Percentiles rank a stretch among this genome's conserved stretches.
Evolutionary conservation across 345 rosid species (phyloP).

Genomic region (Stellera chamaejasme): DNA sequence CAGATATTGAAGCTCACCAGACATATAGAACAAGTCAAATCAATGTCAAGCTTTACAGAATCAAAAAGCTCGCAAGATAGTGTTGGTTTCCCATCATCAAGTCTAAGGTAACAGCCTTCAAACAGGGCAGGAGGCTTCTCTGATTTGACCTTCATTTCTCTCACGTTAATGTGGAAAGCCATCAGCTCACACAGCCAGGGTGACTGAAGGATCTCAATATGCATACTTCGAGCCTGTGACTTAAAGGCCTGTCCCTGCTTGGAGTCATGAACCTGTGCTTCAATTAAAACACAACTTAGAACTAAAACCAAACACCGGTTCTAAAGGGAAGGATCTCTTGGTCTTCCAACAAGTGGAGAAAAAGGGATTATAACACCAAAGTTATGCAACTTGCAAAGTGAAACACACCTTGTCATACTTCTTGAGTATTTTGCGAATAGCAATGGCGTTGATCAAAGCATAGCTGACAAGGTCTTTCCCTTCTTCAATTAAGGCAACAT

Average conservation of each 20-base stretch:
- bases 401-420: slow-evolving; percentile 79
- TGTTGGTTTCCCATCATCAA: slow-evolving; percentile 61
- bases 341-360: too few species aligned
- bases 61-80: slow-evolving; percentile 76
- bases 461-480: slow-evolving; percentile 81
- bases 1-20: slow-evolving; percentile 49
- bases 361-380: neutral
- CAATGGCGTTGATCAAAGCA: slow-evolving; percentile 78
- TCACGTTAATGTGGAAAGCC: slow-evolving; percentile 83
- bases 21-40: slow-evolving; percentile 90
- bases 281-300: slow-evolving; percentile 1
- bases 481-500: slow-evolving; percentile 57
- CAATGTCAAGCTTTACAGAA: slow-evolving; percentile 70
- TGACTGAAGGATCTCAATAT: slow-evolving; percentile 83
- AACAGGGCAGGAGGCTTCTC: slow-evolving; percentile 42
- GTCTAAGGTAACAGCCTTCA: slow-evolving; percentile 50
- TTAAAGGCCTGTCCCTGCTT: slow-evolving; percentile 92
- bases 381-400: neutral
- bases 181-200: slow-evolving; percentile 94
- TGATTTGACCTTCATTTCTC: slow-evolving; percentile 41
- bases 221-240: slow-evolving; percentile 78
- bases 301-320: neutral
- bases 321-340: too few species aligned
- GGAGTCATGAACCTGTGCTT: slow-evolving; percentile 67
- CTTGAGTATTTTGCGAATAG: slow-evolving; percentile 83